These are phyloP conservation scores for Pelargonium cotyledonis DNA, from an alignment of 441 rosid species.

Conservation along the genomic window DNA sequence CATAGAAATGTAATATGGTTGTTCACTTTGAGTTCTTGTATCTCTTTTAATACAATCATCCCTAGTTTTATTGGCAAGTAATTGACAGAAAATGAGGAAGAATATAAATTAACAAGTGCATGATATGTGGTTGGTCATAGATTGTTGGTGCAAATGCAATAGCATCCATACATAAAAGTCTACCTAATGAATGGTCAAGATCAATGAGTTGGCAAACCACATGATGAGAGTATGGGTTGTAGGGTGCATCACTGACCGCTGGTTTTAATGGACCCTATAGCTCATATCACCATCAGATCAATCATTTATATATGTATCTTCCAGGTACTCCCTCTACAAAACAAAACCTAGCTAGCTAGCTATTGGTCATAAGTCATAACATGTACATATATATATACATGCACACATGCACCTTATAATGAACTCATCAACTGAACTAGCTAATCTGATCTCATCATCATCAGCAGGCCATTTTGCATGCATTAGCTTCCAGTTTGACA, in stretches of 20 bases:
- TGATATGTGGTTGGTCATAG: background rate
- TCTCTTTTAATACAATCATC: too few relatives aligned
- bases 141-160: background rate
- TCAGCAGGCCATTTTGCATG: background rate
- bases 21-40: too few relatives aligned
- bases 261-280: constrained; percentile 17
- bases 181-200: constrained; percentile 29
- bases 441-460: background rate
- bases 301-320: constrained; percentile 18
- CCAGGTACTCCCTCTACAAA: background rate
- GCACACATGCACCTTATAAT: background rate
- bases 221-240: constrained; percentile 35
- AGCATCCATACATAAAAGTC: background rate
- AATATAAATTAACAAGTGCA: too few relatives aligned
- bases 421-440: constrained; percentile 1
- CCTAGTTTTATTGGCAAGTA: background rate
- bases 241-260: constrained; percentile 26
- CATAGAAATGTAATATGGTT: too few relatives aligned
- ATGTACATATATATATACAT: background rate
- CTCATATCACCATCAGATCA: constrained; percentile 8
- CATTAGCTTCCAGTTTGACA: background rate
- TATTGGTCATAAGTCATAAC: background rate
- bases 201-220: constrained; percentile 41
- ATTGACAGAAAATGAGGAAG: background rate
- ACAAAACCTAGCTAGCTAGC: constrained; percentile 9